Evolutionary conservation across 768 basidiomycete species (phyloP).

Genomic region (Trametes gibbosa): DNA sequence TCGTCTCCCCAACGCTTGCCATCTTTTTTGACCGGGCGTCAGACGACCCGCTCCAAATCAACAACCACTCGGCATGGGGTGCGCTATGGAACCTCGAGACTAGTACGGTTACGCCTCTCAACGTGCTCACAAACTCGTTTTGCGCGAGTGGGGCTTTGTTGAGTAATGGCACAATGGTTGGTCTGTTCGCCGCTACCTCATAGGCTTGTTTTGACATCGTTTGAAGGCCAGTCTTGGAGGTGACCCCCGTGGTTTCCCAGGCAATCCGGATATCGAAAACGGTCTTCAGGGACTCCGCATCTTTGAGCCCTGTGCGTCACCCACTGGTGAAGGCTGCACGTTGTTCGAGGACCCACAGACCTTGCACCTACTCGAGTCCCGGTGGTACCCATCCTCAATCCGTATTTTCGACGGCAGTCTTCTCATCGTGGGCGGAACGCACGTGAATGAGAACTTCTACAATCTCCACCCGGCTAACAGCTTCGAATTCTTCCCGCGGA

Average conservation of each 20-base stretch:
- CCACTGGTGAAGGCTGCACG: conserved; percentile 48
- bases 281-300: conserved; percentile 75
- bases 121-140: conserved; percentile 77
- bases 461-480: conserved; percentile 78
- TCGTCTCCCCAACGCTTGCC: conserved; percentile 70
- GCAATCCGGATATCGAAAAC: conserved; percentile 67
- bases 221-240: conserved; percentile 64
- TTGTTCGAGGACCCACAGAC: conserved; percentile 63
- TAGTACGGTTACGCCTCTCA: conserved; percentile 56
- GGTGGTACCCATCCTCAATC: conserved; percentile 78
- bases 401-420: conserved; percentile 73
- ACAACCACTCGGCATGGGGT: conserved; percentile 79
- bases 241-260: conserved; percentile 67
- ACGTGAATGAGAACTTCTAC: conserved; percentile 83
- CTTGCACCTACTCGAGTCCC: conserved; percentile 69
- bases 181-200: not conserved
- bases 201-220: conserved; percentile 6
- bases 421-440: conserved; percentile 80
- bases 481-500: conserved; percentile 80
- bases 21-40: conserved; percentile 82
- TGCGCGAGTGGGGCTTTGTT: conserved; percentile 81
- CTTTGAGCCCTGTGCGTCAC: conserved; percentile 61
- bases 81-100: conserved; percentile 69
- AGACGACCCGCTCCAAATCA: conserved; percentile 72
- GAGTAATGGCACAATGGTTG: conserved; percentile 68